Evolutionary conservation across 2,329 filamentous ascomycete genomes (phyloP).

Genomic region (Parastagonospora nodorum): DNA sequence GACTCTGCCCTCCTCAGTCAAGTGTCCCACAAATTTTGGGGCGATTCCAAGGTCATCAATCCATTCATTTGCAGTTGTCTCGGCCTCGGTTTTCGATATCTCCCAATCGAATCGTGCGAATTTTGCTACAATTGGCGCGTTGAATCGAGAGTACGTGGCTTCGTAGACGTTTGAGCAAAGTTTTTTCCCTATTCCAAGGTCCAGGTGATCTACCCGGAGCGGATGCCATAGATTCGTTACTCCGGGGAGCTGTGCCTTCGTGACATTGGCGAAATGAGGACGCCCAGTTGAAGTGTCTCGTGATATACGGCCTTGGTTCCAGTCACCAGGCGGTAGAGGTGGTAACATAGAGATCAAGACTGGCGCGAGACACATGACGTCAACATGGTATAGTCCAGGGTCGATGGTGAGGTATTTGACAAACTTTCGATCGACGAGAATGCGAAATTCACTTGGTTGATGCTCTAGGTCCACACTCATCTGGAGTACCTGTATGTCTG

Average conservation of each 20-base stretch:
- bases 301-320: conserved; percentile 48
- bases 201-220: conserved; percentile 42
- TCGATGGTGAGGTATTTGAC: conserved; percentile 52
- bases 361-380: conserved; percentile 44
- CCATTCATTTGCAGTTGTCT: conserved; percentile 47
- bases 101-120: conserved; percentile 49
- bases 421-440: conserved; percentile 43
- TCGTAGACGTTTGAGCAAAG: conserved; percentile 21
- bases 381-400: conserved; percentile 36
- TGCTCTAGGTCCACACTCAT: conserved; percentile 13
- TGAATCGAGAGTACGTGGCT: conserved; percentile 6
- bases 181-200: conserved; percentile 23
- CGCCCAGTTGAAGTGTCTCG: conserved; percentile 25
- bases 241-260: conserved; percentile 33
- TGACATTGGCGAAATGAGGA: conserved; percentile 32
- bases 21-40: conserved; percentile 48
- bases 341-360: conserved; percentile 43
- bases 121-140: conserved; percentile 38
- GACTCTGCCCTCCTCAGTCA: conserved; percentile 46
- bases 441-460: conserved; percentile 43
- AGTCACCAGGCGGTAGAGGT: conserved; percentile 33
- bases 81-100: conserved; percentile 43
- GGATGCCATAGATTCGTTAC: conserved; percentile 46
- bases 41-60: conserved; percentile 43
- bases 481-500: conserved; percentile 14